A percentile compares a stretch with the other conserved stretches of the same genome.
Evolutionary conservation across 2,329 filamentous ascomycete species (phyloP).

Genomic region (Colletotrichum tofieldiae): DNA sequence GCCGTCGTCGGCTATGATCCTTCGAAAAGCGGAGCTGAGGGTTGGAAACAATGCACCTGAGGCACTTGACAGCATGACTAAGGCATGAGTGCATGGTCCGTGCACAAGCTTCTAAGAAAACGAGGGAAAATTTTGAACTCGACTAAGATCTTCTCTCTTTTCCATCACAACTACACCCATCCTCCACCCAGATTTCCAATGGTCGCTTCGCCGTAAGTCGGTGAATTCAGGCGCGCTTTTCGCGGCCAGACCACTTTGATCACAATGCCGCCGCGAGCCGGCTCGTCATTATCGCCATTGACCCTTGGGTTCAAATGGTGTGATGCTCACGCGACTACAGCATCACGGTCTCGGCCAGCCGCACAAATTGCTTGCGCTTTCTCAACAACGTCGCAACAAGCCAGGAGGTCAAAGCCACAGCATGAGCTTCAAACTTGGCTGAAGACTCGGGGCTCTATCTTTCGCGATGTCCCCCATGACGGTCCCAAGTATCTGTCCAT

Average conservation of each 20-base stretch:
- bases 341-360: conserved; percentile 22
- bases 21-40: not conserved
- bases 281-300: conserved; percentile 39
- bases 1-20: not conserved
- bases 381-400: conserved; percentile 57
- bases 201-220: conserved; percentile 25
- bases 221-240: conserved; percentile 24
- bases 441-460: conserved; percentile 39
- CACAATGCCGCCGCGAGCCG: conserved; percentile 32
- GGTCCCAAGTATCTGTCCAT: conserved; percentile 57
- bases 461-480: conserved; percentile 39
- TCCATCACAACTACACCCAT: not conserved
- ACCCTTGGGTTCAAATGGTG: conserved; percentile 34
- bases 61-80: conserved; percentile 9
- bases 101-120: conserved; percentile 31
- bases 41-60: not conserved
- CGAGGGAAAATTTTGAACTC: conserved; percentile 26
- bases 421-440: conserved; percentile 58
- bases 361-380: conserved; percentile 50
- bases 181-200: conserved; percentile 12
- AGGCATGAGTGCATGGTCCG: conserved; percentile 21
- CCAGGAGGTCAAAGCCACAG: conserved; percentile 56
- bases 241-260: conserved; percentile 28
- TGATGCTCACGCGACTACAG: conserved; percentile 15
- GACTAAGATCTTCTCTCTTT: not conserved